Evolutionary conservation across 2,329 filamentous ascomycete species (phyloP).

Genomic region (Furcasterigmium sp.): DNA sequence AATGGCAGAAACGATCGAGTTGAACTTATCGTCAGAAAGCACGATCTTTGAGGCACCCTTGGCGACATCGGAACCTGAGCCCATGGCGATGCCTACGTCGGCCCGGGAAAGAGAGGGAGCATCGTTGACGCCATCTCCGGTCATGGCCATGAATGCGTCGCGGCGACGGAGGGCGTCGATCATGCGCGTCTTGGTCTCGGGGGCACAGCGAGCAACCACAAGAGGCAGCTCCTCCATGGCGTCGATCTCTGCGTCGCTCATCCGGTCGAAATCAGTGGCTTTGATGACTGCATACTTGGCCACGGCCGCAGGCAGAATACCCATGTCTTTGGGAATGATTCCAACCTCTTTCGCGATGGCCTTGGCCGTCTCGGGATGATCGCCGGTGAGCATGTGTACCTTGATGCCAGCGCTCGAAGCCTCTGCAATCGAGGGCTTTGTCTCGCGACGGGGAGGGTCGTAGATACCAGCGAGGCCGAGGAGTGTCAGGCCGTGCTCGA

Average conservation of each 20-base stretch:
- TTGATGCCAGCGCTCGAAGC: slow-evolving; percentile 70
- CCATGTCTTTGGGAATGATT: slow-evolving; percentile 63
- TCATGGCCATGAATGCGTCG: slow-evolving; percentile 76
- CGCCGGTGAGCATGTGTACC: slow-evolving; percentile 81
- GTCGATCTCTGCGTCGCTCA: slow-evolving; percentile 73
- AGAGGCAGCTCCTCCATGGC: slow-evolving; percentile 68
- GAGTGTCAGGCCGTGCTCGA: slow-evolving; percentile 67
- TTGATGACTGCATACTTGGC: slow-evolving; percentile 68
- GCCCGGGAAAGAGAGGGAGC: slow-evolving; percentile 74
- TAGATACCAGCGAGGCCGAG: slow-evolving; percentile 83
- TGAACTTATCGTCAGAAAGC: slow-evolving; percentile 83
- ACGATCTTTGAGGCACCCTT: slow-evolving; percentile 81
- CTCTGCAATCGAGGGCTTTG: slow-evolving; percentile 63
- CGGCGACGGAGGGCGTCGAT: slow-evolving; percentile 81
- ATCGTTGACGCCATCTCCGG: slow-evolving; percentile 84
- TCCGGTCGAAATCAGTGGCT: slow-evolving; percentile 71
- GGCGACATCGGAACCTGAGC: slow-evolving; percentile 80
- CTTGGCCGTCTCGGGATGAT: slow-evolving; percentile 72
- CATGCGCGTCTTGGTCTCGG: slow-evolving; percentile 85
- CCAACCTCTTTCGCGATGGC: slow-evolving; percentile 76
- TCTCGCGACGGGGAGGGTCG: slow-evolving; percentile 79
- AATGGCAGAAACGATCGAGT: slow-evolving; percentile 77
- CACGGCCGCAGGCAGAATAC: slow-evolving; percentile 54
- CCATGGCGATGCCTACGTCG: slow-evolving; percentile 88
- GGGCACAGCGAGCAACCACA: slow-evolving; percentile 79